Evolutionary conservation across 352 stramenopile species (phyloP).

Genomic region (Pythium phragmitis): DNA sequence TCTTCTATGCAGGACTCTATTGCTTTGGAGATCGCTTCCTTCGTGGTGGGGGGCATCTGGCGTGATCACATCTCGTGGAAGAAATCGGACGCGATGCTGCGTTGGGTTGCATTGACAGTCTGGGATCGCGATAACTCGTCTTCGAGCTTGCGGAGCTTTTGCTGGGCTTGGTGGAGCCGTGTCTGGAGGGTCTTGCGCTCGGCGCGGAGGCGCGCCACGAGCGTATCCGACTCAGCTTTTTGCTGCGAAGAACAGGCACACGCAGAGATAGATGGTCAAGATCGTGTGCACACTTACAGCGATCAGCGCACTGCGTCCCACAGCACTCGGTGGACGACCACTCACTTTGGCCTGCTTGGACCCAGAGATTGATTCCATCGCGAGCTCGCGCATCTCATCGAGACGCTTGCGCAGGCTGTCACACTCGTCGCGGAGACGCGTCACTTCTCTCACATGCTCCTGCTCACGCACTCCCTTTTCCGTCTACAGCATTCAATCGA

Average conservation of each 20-base stretch:
- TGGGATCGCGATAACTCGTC: conserved; percentile 53
- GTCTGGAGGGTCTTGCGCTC: conserved; percentile 46
- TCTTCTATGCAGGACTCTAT: too few relatives aligned
- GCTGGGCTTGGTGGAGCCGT: conserved; percentile 49
- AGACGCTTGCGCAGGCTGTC: conserved; percentile 33
- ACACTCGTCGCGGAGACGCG: conserved; percentile 40
- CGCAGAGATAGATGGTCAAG: conserved; percentile 30
- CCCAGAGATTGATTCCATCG: conserved; percentile 18
- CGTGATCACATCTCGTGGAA: conserved; percentile 46
- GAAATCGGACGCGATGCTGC: conserved; percentile 61
- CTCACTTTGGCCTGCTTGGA: conserved; percentile 31
- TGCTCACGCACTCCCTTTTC: conserved; percentile 24
- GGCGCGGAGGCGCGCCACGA: conserved; percentile 42
- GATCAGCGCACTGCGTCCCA: conserved; percentile 5
- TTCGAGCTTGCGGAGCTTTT: conserved; percentile 57
- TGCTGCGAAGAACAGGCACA: conserved; percentile 36
- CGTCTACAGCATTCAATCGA: conserved; percentile 20
- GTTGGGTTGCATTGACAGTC: conserved; percentile 41
- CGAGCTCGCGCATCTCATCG: conserved; percentile 24
- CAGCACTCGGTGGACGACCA: conserved; percentile 13
- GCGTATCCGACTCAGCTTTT: conserved; percentile 40
- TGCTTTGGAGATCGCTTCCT: too few relatives aligned
- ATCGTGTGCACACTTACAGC: conserved; percentile 25
- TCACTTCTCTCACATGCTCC: conserved; percentile 41
- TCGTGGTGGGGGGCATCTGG: not conserved